Evolutionary conservation across 495 filamentous ascomycete genomes (phyloP), one percentile per base, ranked within the genome.

Genomic region (Aspergillus coremiiformis): DNA sequence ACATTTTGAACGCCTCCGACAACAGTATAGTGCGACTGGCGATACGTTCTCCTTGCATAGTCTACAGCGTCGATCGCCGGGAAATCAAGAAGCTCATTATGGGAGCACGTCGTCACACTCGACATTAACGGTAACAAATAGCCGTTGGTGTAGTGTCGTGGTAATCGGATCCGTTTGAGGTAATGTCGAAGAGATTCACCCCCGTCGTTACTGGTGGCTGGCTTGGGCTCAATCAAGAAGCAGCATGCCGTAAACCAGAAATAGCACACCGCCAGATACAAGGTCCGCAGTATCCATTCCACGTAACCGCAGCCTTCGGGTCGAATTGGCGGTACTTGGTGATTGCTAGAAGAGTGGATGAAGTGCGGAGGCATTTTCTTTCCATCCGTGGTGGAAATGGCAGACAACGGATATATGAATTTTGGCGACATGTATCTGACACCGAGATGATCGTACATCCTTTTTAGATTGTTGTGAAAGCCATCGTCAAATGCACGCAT

Each of bases 401-500:
- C 45, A 1, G 57, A 60, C 11, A 60, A 17, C 0, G 44, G 30
- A 26, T 56, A 60, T 7, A 78, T 54, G 57, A 81, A 81, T n/a
- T 57, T 63, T 35, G 73, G 69, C 17, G 62, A 43, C 0, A 19
- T 35, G 57, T 74, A 80, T 23, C 61, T 39, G 10, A 82, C 62
- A 0, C 61, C 71, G 14, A 83, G 59, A 51, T 78, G 68, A 23
- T 72, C 67, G 55, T 83, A 82, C 77, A 83, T 78, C 1, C 66
- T 64, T 21, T 60, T 69, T 37, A 83, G 62, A 44, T 76, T 75
- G n/a, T 64, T 65, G 47, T 82, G 79, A 60, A 72, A 83, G 20
- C 77, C 75, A 14, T 67, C 76, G 6, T 76, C 73, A 46, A 81
- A 77, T 2, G 73, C 72, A 30, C 78, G 77, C 76, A 81, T 81